phyloP scores from a whole-genome alignment of 495 filamentous ascomycete genomes.

The Xylaria intraflava region DNA sequence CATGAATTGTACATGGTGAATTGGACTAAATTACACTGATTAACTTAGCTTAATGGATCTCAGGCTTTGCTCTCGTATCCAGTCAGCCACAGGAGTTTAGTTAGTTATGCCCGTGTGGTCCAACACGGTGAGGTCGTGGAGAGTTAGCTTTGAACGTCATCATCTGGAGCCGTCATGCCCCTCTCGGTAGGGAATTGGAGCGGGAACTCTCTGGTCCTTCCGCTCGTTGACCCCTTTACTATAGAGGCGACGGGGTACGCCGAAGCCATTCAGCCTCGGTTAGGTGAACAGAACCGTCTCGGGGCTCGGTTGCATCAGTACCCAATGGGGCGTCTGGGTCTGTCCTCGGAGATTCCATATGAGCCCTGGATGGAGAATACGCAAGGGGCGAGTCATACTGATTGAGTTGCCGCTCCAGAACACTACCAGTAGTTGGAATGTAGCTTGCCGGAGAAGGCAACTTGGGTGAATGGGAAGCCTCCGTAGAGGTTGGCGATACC shows the following conservation, averaged over 20 bases:
- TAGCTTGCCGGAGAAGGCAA: constrained; percentile 27
- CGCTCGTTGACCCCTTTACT: constrained; percentile 1
- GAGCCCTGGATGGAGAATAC: constrained; percentile 14
- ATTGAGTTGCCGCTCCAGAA: constrained; percentile 27
- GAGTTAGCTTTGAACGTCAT: not conserved
- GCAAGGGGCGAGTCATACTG: constrained; percentile 20
- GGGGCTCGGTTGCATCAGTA: not conserved
- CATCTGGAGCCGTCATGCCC: not conserved
- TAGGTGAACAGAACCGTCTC: constrained; percentile 14
- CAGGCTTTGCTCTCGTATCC: constrained; percentile 14
- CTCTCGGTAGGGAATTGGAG: not conserved
- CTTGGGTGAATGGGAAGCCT: constrained; percentile 14
- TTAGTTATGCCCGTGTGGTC: not conserved
- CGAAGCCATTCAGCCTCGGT: constrained; percentile 38
- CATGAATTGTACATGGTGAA: not conserved
- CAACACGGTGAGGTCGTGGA: not conserved
- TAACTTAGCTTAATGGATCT: not conserved
- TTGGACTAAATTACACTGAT: not conserved
- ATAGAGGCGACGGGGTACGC: constrained; percentile 29
- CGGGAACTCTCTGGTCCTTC: constrained; percentile 17
- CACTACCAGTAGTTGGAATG: constrained; percentile 31
- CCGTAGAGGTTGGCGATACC: constrained; percentile 22
- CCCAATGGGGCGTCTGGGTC: not conserved
- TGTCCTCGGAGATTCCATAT: constrained; percentile 2
- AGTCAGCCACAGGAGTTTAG: constrained; percentile 17